Percentiles rank a stretch among this genome's conserved stretches.
Conservation (phyloP, 2,329 filamentous ascomycete genomes). For the Fusarium palustre region DNA sequence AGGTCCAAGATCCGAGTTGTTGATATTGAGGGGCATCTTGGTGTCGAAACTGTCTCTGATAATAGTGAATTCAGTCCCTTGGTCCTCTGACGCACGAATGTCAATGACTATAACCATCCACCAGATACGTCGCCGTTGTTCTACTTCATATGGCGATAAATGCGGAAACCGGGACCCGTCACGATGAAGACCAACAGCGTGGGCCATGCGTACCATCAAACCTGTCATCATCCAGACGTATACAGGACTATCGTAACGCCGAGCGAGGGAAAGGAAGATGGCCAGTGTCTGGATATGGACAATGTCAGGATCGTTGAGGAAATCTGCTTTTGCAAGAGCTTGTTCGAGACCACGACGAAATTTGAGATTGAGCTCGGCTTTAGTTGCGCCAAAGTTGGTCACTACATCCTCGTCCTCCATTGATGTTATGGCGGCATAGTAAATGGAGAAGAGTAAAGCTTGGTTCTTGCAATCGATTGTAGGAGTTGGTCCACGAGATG, state of each 20-base stretch:
- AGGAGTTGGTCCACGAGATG: conserved; percentile 49
- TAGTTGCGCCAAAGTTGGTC: conserved; percentile 62
- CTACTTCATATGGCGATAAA: conserved; percentile 69
- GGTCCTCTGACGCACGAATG: conserved; percentile 69
- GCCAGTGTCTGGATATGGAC: conserved; percentile 71
- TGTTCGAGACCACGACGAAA: conserved; percentile 69
- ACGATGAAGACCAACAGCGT: conserved; percentile 67
- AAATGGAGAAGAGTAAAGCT: conserved; percentile 67
- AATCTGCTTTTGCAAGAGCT: conserved; percentile 70
- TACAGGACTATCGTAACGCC: conserved; percentile 62
- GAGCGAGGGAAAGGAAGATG: conserved; percentile 67
- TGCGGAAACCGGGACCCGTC: conserved; percentile 65
- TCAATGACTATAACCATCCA: conserved; percentile 72
- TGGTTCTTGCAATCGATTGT: conserved; percentile 58
- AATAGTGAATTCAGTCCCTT: conserved; percentile 64
- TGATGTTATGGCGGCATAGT: conserved; percentile 66
- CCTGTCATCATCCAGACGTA: conserved; percentile 74
- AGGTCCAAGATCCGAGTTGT: conserved; percentile 63
- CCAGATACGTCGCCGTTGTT: conserved; percentile 72
- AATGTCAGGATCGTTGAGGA: conserved; percentile 69
- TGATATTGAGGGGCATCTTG: conserved; percentile 66
- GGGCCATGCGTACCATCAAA: conserved; percentile 67
- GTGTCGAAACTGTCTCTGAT: conserved; percentile 63
- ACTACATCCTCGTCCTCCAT: conserved; percentile 69
- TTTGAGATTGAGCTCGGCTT: conserved; percentile 57